These are phyloP conservation scores for Fusarium zealandicum DNA, from an alignment of 2,329 filamentous ascomycete genomes.

Conservation along the genomic window DNA sequence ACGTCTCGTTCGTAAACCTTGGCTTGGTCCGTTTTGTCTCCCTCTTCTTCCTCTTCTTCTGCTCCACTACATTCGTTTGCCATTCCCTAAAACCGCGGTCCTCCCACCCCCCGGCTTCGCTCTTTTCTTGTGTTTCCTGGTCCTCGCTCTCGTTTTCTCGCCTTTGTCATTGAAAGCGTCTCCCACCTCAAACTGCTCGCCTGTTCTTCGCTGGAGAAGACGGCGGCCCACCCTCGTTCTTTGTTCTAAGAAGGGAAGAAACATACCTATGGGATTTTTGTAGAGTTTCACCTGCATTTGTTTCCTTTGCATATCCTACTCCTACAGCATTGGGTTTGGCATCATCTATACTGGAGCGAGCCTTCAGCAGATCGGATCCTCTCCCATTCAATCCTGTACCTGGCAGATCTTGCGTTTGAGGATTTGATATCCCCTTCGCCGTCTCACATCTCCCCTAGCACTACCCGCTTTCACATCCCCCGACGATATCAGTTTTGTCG, in stretches of 20 bases:
- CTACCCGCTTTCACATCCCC: slow-evolving; percentile 12
- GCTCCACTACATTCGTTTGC: slow-evolving; percentile 39
- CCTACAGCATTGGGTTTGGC: slow-evolving; percentile 34
- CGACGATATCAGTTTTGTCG: slow-evolving; percentile 35
- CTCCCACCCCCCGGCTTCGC: slow-evolving; percentile 29
- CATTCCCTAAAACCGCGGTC: slow-evolving; percentile 36
- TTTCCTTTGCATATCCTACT: slow-evolving; percentile 33
- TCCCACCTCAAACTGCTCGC: slow-evolving; percentile 13
- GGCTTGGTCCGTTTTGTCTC: slow-evolving; percentile 30
- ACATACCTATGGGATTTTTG: slow-evolving; percentile 15
- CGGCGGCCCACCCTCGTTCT: slow-evolving; percentile 36
- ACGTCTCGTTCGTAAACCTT: slow-evolving; percentile 35
- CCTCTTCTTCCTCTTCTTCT: slow-evolving; percentile 21
- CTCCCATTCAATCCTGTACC: slow-evolving; percentile 20
- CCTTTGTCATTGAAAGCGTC: slow-evolving; percentile 18
- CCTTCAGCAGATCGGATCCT: slow-evolving; percentile 26
- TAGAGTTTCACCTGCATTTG: slow-evolving; percentile 30
- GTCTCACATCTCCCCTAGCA: slow-evolving; percentile 28
- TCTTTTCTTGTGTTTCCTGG: slow-evolving; percentile 27
- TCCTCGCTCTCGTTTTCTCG: slow-evolving; percentile 29
- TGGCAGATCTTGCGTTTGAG: slow-evolving; percentile 24
- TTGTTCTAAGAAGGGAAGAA: slow-evolving; percentile 18
- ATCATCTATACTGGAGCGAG: slow-evolving; percentile 38
- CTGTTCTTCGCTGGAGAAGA: slow-evolving; percentile 32
- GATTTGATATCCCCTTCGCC: slow-evolving; percentile 40